Evolutionary conservation across 2,329 filamentous ascomycete genomes (phyloP).

Genomic region (Aspergillus ibericus): DNA sequence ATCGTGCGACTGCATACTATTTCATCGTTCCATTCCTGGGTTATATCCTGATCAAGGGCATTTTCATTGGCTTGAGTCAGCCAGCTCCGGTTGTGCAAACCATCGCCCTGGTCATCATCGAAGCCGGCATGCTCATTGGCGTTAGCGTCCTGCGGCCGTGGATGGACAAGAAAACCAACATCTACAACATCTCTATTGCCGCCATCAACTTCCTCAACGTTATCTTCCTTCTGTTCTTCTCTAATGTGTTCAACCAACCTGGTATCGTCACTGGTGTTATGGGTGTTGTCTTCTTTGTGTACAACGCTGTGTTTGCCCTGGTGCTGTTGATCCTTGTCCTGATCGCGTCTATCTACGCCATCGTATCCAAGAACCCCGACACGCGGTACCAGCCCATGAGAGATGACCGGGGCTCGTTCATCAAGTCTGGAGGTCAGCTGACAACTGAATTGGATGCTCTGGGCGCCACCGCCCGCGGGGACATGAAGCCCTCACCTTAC

Average conservation of each 20-base stretch:
- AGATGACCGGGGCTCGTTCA: conserved; percentile 93
- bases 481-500: conserved; percentile 63
- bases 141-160: conserved; percentile 82
- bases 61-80: conserved; percentile 85
- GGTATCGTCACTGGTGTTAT: conserved; percentile 81
- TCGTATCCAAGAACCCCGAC: conserved; percentile 91
- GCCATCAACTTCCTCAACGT: conserved; percentile 88
- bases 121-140: conserved; percentile 73
- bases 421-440: conserved; percentile 89
- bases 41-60: conserved; percentile 82
- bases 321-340: conserved; percentile 81
- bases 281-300: conserved; percentile 83
- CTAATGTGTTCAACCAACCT: conserved; percentile 80
- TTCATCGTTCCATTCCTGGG: conserved; percentile 78
- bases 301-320: conserved; percentile 80
- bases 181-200: conserved; percentile 91
- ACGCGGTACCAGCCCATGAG: conserved; percentile 95
- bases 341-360: conserved; percentile 72
- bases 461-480: conserved; percentile 83
- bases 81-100: conserved; percentile 70
- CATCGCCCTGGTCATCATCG: conserved; percentile 78
- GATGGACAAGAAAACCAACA: conserved; percentile 99
- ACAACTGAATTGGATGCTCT: conserved; percentile 87
- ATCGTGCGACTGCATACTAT: conserved; percentile 93
- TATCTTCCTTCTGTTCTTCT: conserved; percentile 87